Base-by-base conservation (phyloP, 257 asterid genomes). In the Nicotiana noctiflora region DNA sequence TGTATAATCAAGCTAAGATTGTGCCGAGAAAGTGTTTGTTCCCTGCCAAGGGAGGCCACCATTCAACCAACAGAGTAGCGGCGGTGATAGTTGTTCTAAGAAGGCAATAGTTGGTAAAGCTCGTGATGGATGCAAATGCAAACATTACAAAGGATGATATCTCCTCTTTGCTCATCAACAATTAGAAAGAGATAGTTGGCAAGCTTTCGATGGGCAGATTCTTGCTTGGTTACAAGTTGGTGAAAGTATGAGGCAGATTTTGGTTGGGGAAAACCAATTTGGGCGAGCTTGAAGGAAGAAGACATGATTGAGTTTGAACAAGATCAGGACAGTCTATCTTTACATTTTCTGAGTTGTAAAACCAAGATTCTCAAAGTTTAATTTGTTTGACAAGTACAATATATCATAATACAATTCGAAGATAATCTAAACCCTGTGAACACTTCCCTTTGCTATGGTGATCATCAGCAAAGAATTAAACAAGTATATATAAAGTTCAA, bases 361-460 rank as follows among this genome's bases (percentile, higher is more conserved):
- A 8, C 13, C 77, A 13, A 14, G 14, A 46, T 21, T 51, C 14
- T 72, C 40, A 46, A 67, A 46, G 77, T 72, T 46, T 13, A 44
- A 72, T 23, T 70, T 21, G 60, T 46, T 70, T 46, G 60, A 72
- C 49, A 66, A 6, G 60, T 72, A 23, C 25, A 49, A 40, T 46
- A 72, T 72, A 72, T 46, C 60, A 44, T 72, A 21, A 46, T 55
- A 46, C 78, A 46, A 46, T 46, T 46, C 77, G 61, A 23, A 23
- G 78, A 49, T 70, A 23, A 74, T 74, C 40, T 23, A 74, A 74
- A 49, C 51, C 32, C 77, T 74, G 49, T 23, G 78, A 46, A 74
- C 61, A 49, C 60, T 74, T 74, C 78, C 78, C 40, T 49, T 49
- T 9, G 40, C 17, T 49, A 25, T 49, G 14, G 78, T 74, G 60